Evolutionary conservation across 1,284 basidiomycete genomes (phyloP).

Genomic region (Sphaerobolus stellatus): DNA sequence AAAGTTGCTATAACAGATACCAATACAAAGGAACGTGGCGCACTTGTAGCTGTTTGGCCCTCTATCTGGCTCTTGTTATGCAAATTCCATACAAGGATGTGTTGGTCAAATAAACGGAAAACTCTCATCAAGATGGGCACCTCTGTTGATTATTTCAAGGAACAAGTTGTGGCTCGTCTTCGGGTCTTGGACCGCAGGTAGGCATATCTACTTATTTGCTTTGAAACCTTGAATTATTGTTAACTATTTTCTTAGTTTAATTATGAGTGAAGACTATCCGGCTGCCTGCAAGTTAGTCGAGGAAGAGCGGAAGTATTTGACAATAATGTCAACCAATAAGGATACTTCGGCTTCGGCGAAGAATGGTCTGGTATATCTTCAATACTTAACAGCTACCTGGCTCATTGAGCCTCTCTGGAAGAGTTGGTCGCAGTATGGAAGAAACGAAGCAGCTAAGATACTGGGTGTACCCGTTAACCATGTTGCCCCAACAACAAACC

Average conservation of each 20-base stretch:
- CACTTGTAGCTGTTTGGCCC: slow-evolving; percentile 30
- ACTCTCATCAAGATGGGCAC: slow-evolving; percentile 1
- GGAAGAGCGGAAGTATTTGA: slow-evolving; percentile 5
- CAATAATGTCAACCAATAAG: no score
- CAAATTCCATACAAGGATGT: slow-evolving; percentile 36
- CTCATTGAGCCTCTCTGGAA: slow-evolving; percentile 22
- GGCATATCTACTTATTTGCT: background rate
- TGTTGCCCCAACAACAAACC: slow-evolving; percentile 39
- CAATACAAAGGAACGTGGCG: slow-evolving; percentile 34
- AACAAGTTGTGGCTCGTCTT: background rate
- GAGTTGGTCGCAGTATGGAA: slow-evolving; percentile 32
- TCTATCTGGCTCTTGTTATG: slow-evolving; percentile 36
- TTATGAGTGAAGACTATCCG: background rate
- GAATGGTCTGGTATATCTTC: slow-evolving; percentile 8
- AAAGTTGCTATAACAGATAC: slow-evolving; percentile 37
- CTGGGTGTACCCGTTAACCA: slow-evolving; percentile 26
- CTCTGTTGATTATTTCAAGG: background rate
- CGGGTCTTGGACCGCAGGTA: background rate
- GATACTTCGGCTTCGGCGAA: slow-evolving; percentile 20
- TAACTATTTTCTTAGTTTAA: background rate
- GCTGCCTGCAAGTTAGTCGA: slow-evolving; percentile 4
- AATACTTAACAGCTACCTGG: slow-evolving; percentile 23
- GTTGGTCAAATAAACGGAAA: slow-evolving; percentile 35
- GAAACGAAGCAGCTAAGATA: slow-evolving; percentile 21
- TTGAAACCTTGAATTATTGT: background rate